Percentiles rank a stretch among this genome's conserved stretches.
These are phyloP conservation scores for Paraphoma chrysanthemicola DNA, from an alignment of 2,329 filamentous ascomycete species.

Conservation along the genomic window DNA sequence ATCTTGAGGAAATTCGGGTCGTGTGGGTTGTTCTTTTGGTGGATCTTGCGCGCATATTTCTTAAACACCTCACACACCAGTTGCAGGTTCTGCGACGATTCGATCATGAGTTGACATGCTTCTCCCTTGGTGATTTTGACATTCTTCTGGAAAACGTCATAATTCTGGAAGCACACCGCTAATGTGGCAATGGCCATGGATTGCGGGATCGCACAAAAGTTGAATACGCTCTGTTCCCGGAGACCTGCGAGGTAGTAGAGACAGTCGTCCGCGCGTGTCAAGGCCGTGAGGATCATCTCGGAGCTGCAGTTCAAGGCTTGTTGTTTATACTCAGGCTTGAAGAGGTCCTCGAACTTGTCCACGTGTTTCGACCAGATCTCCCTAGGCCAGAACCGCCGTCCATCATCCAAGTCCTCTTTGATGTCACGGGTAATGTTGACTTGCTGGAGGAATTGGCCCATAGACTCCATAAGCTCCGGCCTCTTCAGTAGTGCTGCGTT, in stretches of 20 bases:
- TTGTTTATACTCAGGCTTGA: constrained; percentile 78
- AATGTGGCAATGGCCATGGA: constrained; percentile 96
- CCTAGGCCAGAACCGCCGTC: constrained; percentile 90
- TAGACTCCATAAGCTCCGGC: constrained; percentile 85
- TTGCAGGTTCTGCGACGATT: constrained; percentile 89
- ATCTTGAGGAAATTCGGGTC: constrained; percentile 94
- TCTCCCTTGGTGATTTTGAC: constrained; percentile 97
- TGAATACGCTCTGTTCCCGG: constrained; percentile 96
- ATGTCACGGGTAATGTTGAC: constrained; percentile 98
- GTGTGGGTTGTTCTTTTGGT: constrained; percentile 90
- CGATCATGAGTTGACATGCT: constrained; percentile 88
- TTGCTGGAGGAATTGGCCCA: constrained; percentile 98
- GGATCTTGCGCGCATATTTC: constrained; percentile 78
- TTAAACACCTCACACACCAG: constrained; percentile 84
- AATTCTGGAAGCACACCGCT: constrained; percentile 91
- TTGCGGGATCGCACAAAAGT: constrained; percentile 97
- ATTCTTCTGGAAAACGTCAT: constrained; percentile 81
- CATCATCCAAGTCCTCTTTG: constrained; percentile 86
- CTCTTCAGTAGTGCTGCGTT: constrained; percentile 83
- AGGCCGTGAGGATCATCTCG: constrained; percentile 91
- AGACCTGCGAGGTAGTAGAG: constrained; percentile 97
- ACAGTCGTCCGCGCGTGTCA: constrained; percentile 88
- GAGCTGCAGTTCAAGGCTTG: constrained; percentile 85
- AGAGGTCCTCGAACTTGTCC: constrained; percentile 85
- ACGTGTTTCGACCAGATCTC: constrained; percentile 98